Base-by-base conservation (phyloP, 768 basidiomycete species). In the Kwoniella dejecticola region DNA sequence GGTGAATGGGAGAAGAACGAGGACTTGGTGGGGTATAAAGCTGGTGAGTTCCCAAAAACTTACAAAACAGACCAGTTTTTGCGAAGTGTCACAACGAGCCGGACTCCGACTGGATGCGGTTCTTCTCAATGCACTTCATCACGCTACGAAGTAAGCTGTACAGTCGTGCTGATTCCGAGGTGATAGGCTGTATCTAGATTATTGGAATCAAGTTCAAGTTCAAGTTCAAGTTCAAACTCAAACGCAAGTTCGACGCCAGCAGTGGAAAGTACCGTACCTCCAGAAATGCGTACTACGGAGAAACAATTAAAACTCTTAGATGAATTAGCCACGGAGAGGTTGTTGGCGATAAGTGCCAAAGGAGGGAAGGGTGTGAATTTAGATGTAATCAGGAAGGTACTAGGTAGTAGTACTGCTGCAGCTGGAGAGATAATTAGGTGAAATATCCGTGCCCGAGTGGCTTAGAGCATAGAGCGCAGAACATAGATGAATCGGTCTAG, bases 1-100 rank as follows among this genome's bases (percentile, higher is more conserved):
- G n/a, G n/a, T n/a, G 5, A 53, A 60, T 23, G n/a, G 26, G 21
- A 59, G 30, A 49, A 68, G 62, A 21, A 71, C 74, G 11, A 61
- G 75, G 36, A 52, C 70, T 15, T 78, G 77, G 77, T 78, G 77
- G 77, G 68, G 67, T 31, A 38, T 75, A 13, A 70, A 70, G 29
- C 15, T 67, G 41, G 72, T 74, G 33, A 44, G 71, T 70, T 23
- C 29, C n/a, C 29, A 23, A 21, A 21, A 55, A 38, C 19, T 26
- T n/a, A 45, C 62, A 13, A 48, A 33, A 31, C 41, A 60, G 50
- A 59, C n/a, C n/a, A n/a, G n/a, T n/a, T n/a, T n/a, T n/a, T n/a
- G n/a, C n/a, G n/a, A n/a, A n/a, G n/a, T n/a, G n/a, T n/a, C n/a
- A n/a, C n/a, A n/a, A n/a, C n/a, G n/a, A n/a, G n/a, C n/a, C n/a